A percentile compares a stretch with the other conserved stretches of the same genome.
These are phyloP conservation scores for Scedosporium aurantiacum DNA, from an alignment of 2,329 filamentous ascomycete genomes.

Conservation along the genomic window DNA sequence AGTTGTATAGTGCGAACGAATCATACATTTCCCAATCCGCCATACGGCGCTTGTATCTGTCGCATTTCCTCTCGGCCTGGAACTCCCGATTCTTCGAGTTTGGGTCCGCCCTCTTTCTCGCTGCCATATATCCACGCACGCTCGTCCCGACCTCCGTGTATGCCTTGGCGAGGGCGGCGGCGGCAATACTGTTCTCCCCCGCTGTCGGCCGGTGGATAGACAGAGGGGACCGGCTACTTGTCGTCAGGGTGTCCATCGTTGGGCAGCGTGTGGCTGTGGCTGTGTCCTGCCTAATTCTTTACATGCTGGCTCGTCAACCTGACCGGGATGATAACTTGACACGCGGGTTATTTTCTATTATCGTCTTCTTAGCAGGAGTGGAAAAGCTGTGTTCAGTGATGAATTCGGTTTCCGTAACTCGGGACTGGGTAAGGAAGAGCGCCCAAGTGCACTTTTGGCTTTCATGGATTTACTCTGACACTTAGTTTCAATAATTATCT, in stretches of 20 bases:
- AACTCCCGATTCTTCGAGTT: slow-evolving; percentile 56
- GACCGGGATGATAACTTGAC: neutral
- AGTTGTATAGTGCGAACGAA: no score
- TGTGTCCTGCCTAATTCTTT: slow-evolving; percentile 34
- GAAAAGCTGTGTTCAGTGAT: slow-evolving; percentile 57
- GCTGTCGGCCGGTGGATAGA: slow-evolving; percentile 51
- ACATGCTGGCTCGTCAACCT: slow-evolving; percentile 5
- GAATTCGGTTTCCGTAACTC: slow-evolving; percentile 58
- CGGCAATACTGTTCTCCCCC: slow-evolving; percentile 48
- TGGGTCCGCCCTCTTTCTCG: slow-evolving; percentile 47
- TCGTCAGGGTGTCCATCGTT: slow-evolving; percentile 38
- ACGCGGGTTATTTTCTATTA: slow-evolving; percentile 19
- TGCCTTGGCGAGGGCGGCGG: slow-evolving; percentile 46
- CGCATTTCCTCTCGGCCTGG: slow-evolving; percentile 52
- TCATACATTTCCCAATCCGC: neutral
- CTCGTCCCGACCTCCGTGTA: slow-evolving; percentile 60
- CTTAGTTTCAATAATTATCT: neutral
- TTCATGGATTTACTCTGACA: no score
- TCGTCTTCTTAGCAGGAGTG: slow-evolving; percentile 47
- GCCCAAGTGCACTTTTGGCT: neutral
- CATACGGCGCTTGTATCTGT: slow-evolving; percentile 34
- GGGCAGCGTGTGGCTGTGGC: slow-evolving; percentile 32
- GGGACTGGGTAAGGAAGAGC: slow-evolving; percentile 48
- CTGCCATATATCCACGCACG: slow-evolving; percentile 43
- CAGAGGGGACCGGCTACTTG: slow-evolving; percentile 33